A percentile compares a stretch with the other conserved stretches of the same genome.
Conservation (phyloP, 371 early-diverging fungal genomes). For the Mucor velutinosus region DNA sequence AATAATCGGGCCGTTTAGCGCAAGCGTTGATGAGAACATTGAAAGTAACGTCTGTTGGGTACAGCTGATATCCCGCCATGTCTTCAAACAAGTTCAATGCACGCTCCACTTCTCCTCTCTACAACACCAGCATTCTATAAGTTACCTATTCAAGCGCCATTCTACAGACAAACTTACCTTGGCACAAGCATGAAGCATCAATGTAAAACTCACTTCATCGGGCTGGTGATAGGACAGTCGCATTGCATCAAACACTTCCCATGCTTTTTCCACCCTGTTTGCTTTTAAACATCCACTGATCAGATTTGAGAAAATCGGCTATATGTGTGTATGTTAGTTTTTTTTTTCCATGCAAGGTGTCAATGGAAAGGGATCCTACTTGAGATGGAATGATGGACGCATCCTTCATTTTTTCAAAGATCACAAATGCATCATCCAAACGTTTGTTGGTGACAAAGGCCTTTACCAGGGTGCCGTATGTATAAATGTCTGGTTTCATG, state of each 20-base stretch:
- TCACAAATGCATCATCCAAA: slow-evolving; percentile 71
- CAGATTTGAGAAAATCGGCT: slow-evolving; percentile 76
- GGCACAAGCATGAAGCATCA: slow-evolving; percentile 94
- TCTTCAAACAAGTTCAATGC: slow-evolving; percentile 86
- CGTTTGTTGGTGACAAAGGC: slow-evolving; percentile 61
- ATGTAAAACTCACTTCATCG: slow-evolving; percentile 75
- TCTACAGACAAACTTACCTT: slow-evolving; percentile 39
- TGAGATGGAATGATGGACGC: slow-evolving; percentile 48
- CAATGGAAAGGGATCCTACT: slow-evolving; percentile 14
- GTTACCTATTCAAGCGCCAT: too few relatives aligned
- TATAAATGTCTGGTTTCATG: slow-evolving; percentile 63
- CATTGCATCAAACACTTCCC: slow-evolving; percentile 92
- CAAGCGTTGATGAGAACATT: slow-evolving; percentile 88
- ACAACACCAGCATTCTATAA: not conserved
- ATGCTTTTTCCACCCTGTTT: slow-evolving; percentile 74
- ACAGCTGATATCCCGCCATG: slow-evolving; percentile 68
- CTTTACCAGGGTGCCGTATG: slow-evolving; percentile 74
- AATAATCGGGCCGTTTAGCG: slow-evolving; percentile 80
- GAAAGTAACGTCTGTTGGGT: slow-evolving; percentile 82
- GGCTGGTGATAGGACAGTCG: slow-evolving; percentile 77
- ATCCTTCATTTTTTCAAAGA: slow-evolving; percentile 75
- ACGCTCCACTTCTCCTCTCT: slow-evolving; percentile 73
- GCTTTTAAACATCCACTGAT: slow-evolving; percentile 83
- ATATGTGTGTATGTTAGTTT: not conserved
- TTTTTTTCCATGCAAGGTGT: not conserved